phyloP scores from a whole-genome alignment of 495 filamentous ascomycete species.

The Articulospora tetracladia region DNA sequence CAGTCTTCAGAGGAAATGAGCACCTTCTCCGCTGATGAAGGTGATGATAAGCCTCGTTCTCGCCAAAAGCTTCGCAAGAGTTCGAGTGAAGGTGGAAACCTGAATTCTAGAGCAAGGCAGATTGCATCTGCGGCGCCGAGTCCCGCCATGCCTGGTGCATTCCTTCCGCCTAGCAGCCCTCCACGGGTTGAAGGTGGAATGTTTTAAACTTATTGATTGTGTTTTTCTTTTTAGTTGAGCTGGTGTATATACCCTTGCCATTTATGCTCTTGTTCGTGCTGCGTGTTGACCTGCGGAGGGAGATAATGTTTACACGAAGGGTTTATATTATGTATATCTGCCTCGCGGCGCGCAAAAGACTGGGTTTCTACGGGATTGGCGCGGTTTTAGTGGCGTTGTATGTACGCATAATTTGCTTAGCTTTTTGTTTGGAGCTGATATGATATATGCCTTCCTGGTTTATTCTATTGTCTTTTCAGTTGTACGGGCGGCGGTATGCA shows the following conservation, averaged over 20 bases:
- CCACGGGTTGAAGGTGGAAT: constrained; percentile 23
- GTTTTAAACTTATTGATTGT: constrained; percentile 20
- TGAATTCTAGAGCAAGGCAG: constrained; percentile 25
- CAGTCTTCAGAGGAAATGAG: constrained; percentile 26
- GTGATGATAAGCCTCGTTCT: constrained; percentile 16
- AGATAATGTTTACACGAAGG: constrained; percentile 23
- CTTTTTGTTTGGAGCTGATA: not conserved
- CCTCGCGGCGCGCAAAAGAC: constrained; percentile 21
- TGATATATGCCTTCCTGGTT: not conserved
- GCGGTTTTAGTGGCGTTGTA: constrained; percentile 5
- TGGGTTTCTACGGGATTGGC: constrained; percentile 17
- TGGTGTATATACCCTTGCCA: constrained; percentile 16
- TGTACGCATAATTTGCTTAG: not conserved
- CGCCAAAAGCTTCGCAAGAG: constrained; percentile 23
- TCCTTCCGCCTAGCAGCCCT: constrained; percentile 8
- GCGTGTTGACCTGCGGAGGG: not conserved
- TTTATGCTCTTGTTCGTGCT: constrained; percentile 3
- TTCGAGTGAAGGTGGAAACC: constrained; percentile 26
- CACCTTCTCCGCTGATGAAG: constrained; percentile 27
- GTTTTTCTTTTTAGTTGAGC: constrained; percentile 1
- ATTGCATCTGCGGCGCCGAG: constrained; percentile 18
- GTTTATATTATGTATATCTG: constrained; percentile 21
- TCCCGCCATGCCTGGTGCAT: constrained; percentile 23
- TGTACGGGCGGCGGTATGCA: not conserved
- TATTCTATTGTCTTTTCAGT: not conserved